A percentile compares a stretch with the other conserved stretches of the same genome.
Evolutionary conservation across 371 early-diverging fungal species (phyloP).

Genomic region (Rhizomucor pusillus): DNA sequence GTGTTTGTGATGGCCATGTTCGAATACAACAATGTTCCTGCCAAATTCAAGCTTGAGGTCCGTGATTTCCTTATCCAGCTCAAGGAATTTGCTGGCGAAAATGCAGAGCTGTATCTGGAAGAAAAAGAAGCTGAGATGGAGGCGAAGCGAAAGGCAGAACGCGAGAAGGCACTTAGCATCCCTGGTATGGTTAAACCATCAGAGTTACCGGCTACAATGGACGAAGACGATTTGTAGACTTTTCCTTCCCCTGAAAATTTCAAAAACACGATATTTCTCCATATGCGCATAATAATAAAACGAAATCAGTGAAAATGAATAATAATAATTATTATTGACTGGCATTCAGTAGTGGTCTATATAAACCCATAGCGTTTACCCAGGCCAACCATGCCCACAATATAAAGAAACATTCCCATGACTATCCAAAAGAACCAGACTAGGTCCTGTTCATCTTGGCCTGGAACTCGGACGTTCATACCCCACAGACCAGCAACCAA

Average conservation of each 20-base stretch:
- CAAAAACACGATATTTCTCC: too few relatives aligned
- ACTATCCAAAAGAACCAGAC: slow-evolving; percentile 82
- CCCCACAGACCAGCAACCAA: slow-evolving; percentile 79
- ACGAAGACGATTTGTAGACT: slow-evolving; percentile 73
- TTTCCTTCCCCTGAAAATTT: too few relatives aligned
- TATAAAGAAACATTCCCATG: slow-evolving; percentile 46
- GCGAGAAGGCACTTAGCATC: slow-evolving; percentile 82
- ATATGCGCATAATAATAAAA: too few relatives aligned
- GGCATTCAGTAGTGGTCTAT: too few relatives aligned
- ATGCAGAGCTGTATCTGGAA: slow-evolving; percentile 85
- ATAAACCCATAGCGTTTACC: slow-evolving; percentile 32
- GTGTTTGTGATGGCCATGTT: slow-evolving; percentile 88
- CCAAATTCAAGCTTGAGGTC: slow-evolving; percentile 87
- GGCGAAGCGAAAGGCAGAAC: slow-evolving; percentile 73
- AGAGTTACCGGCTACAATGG: slow-evolving; percentile 72
- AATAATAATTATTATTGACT: too few relatives aligned
- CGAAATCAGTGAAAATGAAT: too few relatives aligned
- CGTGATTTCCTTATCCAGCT: slow-evolving; percentile 97
- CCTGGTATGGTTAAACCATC: slow-evolving; percentile 97
- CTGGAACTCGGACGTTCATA: slow-evolving; percentile 87
- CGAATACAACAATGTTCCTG: slow-evolving; percentile 70
- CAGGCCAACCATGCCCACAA: slow-evolving; percentile 31
- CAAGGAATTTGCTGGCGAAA: slow-evolving; percentile 94
- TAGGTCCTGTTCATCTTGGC: slow-evolving; percentile 60
- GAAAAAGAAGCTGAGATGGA: slow-evolving; percentile 92